Percentiles rank a stretch among this genome's conserved stretches.
Conservation (phyloP, 176 grass and related monocot species). For the Paspalum vaginatum region DNA sequence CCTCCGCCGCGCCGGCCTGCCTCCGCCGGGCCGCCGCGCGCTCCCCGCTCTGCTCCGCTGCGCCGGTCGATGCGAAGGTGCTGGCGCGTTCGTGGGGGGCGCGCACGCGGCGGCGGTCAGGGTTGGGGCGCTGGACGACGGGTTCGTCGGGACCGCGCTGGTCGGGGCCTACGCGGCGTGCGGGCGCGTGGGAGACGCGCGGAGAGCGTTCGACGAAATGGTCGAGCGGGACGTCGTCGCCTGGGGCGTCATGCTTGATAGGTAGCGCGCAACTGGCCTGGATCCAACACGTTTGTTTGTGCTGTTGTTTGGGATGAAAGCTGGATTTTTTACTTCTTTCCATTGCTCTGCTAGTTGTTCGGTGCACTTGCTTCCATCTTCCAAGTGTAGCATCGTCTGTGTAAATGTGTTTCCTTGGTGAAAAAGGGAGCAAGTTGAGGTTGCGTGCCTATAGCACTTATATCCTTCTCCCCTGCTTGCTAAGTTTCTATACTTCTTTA, state of each 20-base stretch:
- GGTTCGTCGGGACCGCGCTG: constrained; percentile 72
- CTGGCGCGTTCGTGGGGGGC: neutral
- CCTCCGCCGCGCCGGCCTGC: constrained; percentile 49
- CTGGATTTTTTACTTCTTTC: neutral
- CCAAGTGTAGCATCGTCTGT: too few relatives aligned
- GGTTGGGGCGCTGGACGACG: constrained; percentile 55
- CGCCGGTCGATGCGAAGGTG: neutral
- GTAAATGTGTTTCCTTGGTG: too few relatives aligned
- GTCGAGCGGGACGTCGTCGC: constrained; percentile 60
- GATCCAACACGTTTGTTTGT: neutral
- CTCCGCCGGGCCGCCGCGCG: constrained; percentile 48
- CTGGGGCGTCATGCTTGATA: constrained; percentile 82
- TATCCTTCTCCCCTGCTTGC: too few relatives aligned
- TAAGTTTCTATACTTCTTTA: too few relatives aligned
- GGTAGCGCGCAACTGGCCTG: constrained; percentile 30
- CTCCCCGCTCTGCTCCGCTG: constrained; percentile 64
- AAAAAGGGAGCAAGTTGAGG: neutral
- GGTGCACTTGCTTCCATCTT: too few relatives aligned
- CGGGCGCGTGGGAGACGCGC: constrained; percentile 39
- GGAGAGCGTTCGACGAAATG: constrained; percentile 72
- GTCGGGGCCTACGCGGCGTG: constrained; percentile 42
- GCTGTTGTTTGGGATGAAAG: neutral
- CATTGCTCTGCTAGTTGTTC: too few relatives aligned
- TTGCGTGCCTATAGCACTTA: too few relatives aligned
- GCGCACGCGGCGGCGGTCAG: constrained; percentile 53